Conservation (phyloP, 306 rosid genomes). For the Vigna trinervia region DNA sequence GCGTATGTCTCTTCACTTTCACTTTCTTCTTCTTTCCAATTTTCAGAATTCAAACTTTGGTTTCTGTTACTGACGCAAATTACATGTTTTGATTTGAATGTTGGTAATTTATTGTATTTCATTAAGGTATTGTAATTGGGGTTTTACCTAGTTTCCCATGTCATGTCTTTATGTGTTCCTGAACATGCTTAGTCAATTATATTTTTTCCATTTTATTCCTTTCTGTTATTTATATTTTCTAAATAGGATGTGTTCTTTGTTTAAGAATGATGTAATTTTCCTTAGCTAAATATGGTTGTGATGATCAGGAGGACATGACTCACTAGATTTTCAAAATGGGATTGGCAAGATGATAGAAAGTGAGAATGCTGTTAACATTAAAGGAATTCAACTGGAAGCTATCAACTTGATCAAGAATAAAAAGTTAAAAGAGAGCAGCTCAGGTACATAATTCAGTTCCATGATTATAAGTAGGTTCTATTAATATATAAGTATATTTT, state of each 20-base stretch:
- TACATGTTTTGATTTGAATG: too few relatives aligned
- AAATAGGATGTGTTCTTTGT: constrained; percentile 19
- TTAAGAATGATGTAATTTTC: not conserved
- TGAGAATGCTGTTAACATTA: constrained; percentile 29
- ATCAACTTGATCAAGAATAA: constrained; percentile 53
- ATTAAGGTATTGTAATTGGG: not conserved
- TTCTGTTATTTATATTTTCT: not conserved
- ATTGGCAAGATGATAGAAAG: constrained; percentile 37
- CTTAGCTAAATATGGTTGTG: constrained; percentile 21
- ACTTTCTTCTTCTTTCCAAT: not conserved
- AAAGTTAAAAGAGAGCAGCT: constrained; percentile 53
- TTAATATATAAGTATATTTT: too few relatives aligned
- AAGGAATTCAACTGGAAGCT: constrained; percentile 46
- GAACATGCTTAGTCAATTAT: not conserved
- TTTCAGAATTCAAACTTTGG: not conserved
- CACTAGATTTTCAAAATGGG: constrained; percentile 44
- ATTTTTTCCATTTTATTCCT: not conserved
- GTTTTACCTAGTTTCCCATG: not conserved
- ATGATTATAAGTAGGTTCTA: not conserved
- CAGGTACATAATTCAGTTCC: constrained; percentile 45
- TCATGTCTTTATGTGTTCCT: not conserved
- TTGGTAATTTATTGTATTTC: not conserved
- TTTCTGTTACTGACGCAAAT: not conserved
- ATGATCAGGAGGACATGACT: constrained; percentile 60
- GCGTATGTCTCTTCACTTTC: constrained; percentile 47